Conservation (phyloP, 2,329 filamentous ascomycete species). For the Fusarium palustre region DNA sequence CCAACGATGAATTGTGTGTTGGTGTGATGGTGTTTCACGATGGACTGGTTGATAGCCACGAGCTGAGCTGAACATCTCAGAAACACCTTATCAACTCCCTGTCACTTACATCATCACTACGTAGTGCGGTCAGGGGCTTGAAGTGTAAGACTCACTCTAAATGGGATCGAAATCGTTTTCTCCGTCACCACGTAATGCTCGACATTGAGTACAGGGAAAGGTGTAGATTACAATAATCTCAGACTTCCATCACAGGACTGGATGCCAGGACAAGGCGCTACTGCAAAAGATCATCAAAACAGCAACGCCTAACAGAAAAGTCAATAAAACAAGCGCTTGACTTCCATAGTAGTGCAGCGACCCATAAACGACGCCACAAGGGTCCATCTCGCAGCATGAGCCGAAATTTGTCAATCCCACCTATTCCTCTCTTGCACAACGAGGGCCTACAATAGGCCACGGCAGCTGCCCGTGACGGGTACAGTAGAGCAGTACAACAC, state of each 20-base stretch:
- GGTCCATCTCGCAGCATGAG: conserved; percentile 32
- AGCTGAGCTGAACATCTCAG: conserved; percentile 18
- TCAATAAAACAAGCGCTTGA: conserved; percentile 18
- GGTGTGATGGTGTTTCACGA: background rate
- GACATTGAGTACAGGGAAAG: background rate
- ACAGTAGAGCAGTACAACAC: background rate
- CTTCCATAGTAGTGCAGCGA: conserved; percentile 13
- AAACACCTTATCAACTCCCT: conserved; percentile 20
- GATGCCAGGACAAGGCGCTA: conserved; percentile 4
- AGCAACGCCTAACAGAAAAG: conserved; percentile 4
- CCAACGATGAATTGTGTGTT: background rate
- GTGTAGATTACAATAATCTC: conserved; percentile 6
- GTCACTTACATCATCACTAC: conserved; percentile 33
- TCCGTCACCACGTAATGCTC: background rate
- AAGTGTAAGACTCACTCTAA: background rate
- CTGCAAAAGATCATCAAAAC: conserved; percentile 3
- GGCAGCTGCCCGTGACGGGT: background rate
- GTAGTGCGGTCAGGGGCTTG: background rate
- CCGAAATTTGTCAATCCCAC: conserved; percentile 40
- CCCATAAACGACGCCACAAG: conserved; percentile 42
- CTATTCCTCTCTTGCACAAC: conserved; percentile 1
- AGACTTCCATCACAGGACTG: background rate
- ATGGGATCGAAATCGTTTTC: background rate
- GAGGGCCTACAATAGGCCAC: conserved; percentile 10
- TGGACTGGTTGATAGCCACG: background rate